These are phyloP conservation scores for Adansonia rubrostipa DNA, from an alignment of 441 rosid species.

Conservation along the genomic window DNA sequence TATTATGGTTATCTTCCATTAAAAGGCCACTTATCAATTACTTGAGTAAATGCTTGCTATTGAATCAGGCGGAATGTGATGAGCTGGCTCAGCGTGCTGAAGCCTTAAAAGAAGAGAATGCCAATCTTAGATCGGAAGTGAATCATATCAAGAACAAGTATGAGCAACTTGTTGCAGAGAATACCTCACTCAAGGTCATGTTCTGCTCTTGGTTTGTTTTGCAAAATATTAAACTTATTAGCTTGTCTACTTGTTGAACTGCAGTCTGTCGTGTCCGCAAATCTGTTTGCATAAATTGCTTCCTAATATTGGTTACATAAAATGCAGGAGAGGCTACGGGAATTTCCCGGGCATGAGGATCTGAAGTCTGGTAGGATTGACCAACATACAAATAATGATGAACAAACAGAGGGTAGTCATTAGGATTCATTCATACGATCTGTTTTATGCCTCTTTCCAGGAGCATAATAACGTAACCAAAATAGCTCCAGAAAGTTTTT, in stretches of 20 bases:
- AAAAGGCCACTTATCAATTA: constrained; percentile 23
- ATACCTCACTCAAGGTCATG: constrained; percentile 37
- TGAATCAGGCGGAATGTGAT: constrained; percentile 86
- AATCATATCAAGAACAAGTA: constrained; percentile 68
- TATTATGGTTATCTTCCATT: neutral
- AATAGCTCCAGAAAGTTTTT: constrained; percentile 49
- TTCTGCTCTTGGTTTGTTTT: constrained; percentile 23
- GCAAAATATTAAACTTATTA: constrained; percentile 1
- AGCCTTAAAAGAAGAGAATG: constrained; percentile 76
- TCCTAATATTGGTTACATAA: constrained; percentile 17
- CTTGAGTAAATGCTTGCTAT: constrained; percentile 21
- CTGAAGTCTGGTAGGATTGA: constrained; percentile 52
- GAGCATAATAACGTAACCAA: constrained; percentile 52
- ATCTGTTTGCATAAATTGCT: neutral
- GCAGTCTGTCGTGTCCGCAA: neutral
- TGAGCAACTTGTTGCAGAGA: constrained; percentile 68
- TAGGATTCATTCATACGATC: constrained; percentile 38
- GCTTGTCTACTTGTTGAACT: neutral
- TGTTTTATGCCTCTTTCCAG: constrained; percentile 24
- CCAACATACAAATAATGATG: constrained; percentile 50
- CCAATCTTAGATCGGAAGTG: constrained; percentile 72
- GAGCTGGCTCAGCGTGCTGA: constrained; percentile 92
- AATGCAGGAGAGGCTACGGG: constrained; percentile 18
- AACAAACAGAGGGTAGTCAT: constrained; percentile 53
- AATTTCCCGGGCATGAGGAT: constrained; percentile 56